Evolutionary conservation across 805 yeast genomes (phyloP), one percentile per base, ranked within the genome.

Genomic region (Torulaspora indica): DNA sequence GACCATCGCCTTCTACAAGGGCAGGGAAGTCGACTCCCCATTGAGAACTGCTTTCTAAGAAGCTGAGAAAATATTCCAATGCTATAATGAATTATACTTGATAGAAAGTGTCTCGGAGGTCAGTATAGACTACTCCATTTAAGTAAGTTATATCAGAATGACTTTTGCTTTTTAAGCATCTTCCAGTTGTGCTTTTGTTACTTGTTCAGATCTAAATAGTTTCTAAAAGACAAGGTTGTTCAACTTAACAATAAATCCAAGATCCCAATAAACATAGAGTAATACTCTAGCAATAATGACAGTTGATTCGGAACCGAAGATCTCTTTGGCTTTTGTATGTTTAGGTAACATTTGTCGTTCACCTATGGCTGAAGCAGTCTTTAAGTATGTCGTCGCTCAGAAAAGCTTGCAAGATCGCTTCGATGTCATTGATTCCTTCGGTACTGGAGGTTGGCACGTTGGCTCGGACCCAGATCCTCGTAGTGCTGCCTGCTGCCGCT

Each of bases 351-450:
- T 85, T 17, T 89, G 97, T 60, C 90, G 97, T 38, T 88, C 96
- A 2, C 98, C 98, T 10, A 91, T 90, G 98, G 97, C 98, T 0
- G 97, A 91, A 60, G 96, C 96, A 0, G 86, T 89, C 1, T 88
- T 90, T 67, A 72, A 71, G 38, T 79, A 85, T 46, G 69, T 70
- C 12, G 95, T 86, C 8, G 63, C 77, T 34, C 61, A 76, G 35
- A 63, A 82, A 0, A 63, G 70, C 40, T 51, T 70, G 23, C 57
- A 48, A 27, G 64, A 60, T 13, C 59, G 59, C n/a, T 77, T 89
- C 48, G 60, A 68, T 0, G 60, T 60, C 13, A 81, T 88, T 25
- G 96, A 90, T 58, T 88, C 96, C 0, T 90, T 81, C 64, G 98
- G 97, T 12, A 88, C 97, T 0, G 79, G 85, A 8, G 84, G 82